Evolutionary conservation across 768 basidiomycete genomes (phyloP).

Genomic region (Podaxis sp.): DNA sequence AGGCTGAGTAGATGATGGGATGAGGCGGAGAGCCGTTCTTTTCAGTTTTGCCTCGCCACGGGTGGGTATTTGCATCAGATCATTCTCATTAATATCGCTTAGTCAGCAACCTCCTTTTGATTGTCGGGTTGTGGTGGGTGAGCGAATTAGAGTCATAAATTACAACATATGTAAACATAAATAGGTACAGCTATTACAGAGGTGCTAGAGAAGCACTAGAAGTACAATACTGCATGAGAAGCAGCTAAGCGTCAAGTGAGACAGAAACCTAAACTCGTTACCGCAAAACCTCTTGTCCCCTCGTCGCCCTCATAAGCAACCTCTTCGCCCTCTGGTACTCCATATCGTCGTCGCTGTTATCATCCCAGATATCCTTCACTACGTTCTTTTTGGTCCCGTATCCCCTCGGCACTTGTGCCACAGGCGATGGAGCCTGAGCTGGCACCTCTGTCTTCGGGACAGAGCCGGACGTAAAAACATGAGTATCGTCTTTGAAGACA

Average conservation of each 20-base stretch:
- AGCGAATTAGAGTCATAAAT: not conserved
- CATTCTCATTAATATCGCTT: slow-evolving; percentile 10
- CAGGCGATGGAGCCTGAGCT: not conserved
- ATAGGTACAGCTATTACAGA: not conserved
- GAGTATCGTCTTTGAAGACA: slow-evolving; percentile 12
- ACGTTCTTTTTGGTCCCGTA: not conserved
- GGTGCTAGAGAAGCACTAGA: not conserved
- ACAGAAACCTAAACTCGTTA: not conserved
- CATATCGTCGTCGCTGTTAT: slow-evolving; percentile 74
- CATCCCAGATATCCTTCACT: slow-evolving; percentile 45
- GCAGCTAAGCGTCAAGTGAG: not conserved
- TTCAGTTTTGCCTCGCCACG: not conserved
- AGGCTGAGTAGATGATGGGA: slow-evolving; percentile 4
- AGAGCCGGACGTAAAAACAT: not conserved
- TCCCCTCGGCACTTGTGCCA: not conserved
- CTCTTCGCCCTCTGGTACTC: slow-evolving; percentile 57
- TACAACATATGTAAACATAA: not conserved
- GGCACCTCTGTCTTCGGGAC: not conserved
- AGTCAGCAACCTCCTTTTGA: not conserved
- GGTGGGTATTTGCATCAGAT: slow-evolving; percentile 9
- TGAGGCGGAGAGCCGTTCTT: slow-evolving; percentile 2
- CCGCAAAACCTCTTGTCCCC: slow-evolving; percentile 23
- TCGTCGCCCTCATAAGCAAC: slow-evolving; percentile 43
- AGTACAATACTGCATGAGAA: not conserved
- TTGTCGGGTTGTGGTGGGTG: not conserved